Evolutionary conservation across 805 yeast genomes (phyloP), one percentile per base, ranked within the genome.

Genomic region (Kockiozyma suomiensis): DNA sequence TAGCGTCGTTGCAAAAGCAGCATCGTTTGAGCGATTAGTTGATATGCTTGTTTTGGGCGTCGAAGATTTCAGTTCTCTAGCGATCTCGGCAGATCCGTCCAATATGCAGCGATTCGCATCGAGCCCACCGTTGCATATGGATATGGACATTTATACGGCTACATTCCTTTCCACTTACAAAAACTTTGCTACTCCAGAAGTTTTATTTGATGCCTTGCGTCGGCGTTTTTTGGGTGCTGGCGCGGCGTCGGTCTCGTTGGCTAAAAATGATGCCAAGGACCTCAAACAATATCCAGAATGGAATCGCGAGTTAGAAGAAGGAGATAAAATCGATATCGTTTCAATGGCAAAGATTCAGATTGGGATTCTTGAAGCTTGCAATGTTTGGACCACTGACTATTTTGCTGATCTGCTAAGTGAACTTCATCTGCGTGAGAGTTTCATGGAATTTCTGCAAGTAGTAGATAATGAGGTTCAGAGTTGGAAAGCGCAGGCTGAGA

Each of bases 1-100:
- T 23, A 72, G 74, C 56, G 86, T 83, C 6, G 86, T 81, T 5
- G 74, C 84, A 28, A 85, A 85, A 67, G 82, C 89, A 2, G 94
- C 94, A 1, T 80, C 88, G 0, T 74, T 90, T 58, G 94, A 89
- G 46, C 84, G 85, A 66, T 78, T 93, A 67, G 79, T 91, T 56
- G 97, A 93, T 72, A 79, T 92, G 23, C 74, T 93, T 53, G 90
- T 93, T 4, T 78, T 82, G 71, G 93, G 88, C 21, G 86, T 82
- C 41, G 82, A 81, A 66, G 84, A 82, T 56, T 90, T 83, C 70
- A 76, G 77, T 1, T 68, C 75, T 3, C 71, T 70, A 42, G 63
- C 69, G 7, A 37, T 55, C n/a, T 19, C 48, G 4, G 67, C 56
- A 4, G 73, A 70, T 21, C n/a, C 51, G 32, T 40, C 38, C 2